Percentiles rank a stretch among this genome's conserved stretches.
Evolutionary conservation across 768 basidiomycete genomes (phyloP).

Genomic region (Panellus pusillus): DNA sequence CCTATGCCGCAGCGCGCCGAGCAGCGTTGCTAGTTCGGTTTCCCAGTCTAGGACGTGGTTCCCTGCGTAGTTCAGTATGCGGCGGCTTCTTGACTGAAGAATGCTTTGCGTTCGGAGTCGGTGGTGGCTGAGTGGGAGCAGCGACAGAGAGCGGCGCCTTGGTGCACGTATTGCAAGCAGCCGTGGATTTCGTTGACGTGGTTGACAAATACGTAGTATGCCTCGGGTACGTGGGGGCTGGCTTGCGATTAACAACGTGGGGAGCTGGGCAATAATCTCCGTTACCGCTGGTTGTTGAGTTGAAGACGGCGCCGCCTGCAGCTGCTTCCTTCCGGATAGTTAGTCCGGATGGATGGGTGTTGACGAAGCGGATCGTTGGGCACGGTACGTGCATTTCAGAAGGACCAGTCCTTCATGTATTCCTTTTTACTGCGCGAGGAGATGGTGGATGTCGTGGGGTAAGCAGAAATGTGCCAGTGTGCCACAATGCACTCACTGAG

Average conservation of each 20-base stretch:
- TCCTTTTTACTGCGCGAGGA: neutral
- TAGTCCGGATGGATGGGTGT: neutral
- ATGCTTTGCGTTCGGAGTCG: neutral
- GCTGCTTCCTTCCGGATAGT: too few relatives aligned
- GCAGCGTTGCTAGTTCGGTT: slow-evolving; percentile 11
- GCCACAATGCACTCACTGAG: too few relatives aligned
- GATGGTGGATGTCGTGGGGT: too few relatives aligned
- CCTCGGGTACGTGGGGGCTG: neutral
- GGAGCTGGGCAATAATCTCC: too few relatives aligned
- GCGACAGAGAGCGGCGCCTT: slow-evolving; percentile 1
- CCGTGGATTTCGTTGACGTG: slow-evolving; percentile 12
- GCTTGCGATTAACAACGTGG: neutral
- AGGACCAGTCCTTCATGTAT: slow-evolving; percentile 5
- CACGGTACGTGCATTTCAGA: slow-evolving; percentile 3
- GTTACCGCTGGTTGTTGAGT: too few relatives aligned
- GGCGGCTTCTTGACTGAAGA: slow-evolving; percentile 1
- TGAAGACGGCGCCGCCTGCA: neutral
- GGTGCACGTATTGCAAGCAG: slow-evolving; percentile 3
- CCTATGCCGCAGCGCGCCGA: slow-evolving; percentile 8
- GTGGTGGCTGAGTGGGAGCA: neutral
- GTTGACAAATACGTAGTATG: slow-evolving; percentile 5
- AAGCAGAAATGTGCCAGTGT: too few relatives aligned
- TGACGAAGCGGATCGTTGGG: neutral
- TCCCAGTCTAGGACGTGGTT: slow-evolving; percentile 10
- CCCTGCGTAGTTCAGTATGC: neutral